Evolutionary conservation across 1,284 basidiomycete species (phyloP), one percentile per base, ranked within the genome.

Genomic region (Anthracocystis walkeri): DNA sequence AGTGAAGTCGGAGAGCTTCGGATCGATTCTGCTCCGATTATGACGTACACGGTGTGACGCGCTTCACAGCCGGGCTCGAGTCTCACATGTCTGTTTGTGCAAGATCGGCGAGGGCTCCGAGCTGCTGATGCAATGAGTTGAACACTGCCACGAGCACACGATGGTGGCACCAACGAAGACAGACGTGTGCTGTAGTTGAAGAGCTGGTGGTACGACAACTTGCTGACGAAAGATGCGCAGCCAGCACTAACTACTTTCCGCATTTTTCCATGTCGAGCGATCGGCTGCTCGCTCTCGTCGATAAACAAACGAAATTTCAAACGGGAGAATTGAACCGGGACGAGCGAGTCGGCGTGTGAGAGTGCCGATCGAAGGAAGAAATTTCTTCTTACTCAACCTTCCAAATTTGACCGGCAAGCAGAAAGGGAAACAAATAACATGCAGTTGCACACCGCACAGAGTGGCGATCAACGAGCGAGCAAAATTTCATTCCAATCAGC

Each of bases 31-130:
- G 23, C 40, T 45, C 55, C 25, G 55, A 6, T 46, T n/a, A 65
- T 65, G 62, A 65, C 62, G 62, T 65, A 38, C 12, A 16, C 56
- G 49, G 29, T 41, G 21, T n/a, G 49, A 59, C 48, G 57, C 49
- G 57, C 16, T 18, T 10, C 48, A 51, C 57, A 44, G 40, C 46
- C 42, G 18, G 7, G 27, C 46, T 48, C n/a, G 23, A 5, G 45
- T 27, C 20, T 46, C 46, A 48, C 35, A 38, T 38, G 11, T 38
- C 21, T 27, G 7, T 46, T 20, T 48, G 23, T 21, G 6, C n/a
- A 16, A 31, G 48, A 49, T 49, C 46, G 48, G n/a, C 27, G 27
- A 11, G 29, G 7, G 29, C 48, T 49, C 3, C 48, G 20, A 27
- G 20, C 29, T 49, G 29, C 48, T 49, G 4, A 49, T 31, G 48